Evolutionary conservation across 176 grass and related monocot genomes (phyloP), one percentile per base, ranked within the genome.

Genomic region (Rhynchospora pubera): DNA sequence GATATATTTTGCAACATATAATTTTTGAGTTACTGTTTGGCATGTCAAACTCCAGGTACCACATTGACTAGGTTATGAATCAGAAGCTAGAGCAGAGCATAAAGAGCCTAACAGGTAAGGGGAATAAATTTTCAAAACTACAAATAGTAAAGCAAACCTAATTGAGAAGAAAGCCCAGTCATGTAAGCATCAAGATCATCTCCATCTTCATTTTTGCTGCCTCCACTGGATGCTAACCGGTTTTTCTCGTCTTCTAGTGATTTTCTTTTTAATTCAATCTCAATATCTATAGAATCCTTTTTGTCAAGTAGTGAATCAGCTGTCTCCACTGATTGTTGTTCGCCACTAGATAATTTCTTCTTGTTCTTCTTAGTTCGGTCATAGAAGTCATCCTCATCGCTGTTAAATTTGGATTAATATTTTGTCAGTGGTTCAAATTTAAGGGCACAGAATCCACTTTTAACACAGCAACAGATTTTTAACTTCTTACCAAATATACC

Each of bases 111-210:
- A 50, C 12, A 48, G 24, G 24, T 23, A 56, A 30, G 8, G 5
- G 13, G 19, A n/a, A 23, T 39, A 61, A 26, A 28, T 2, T 16
- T 70, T 70, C 42, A 28, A 10, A 55, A 77, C 2, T 77, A 77
- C 13, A 51, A 74, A 13, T 3, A 26, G 70, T 45, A 19, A 74
- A 62, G 9, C 88, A 60, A 87, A 99, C 92, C 96, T 82, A 99
- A 87, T 68, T 99, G 96, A 87, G 92, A 99, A 85, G 96, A 99
- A 16, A 99, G 84, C 32, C 92, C 90, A 87, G 87, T 91, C 96
- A 99, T 99, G 83, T 91, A 99, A 87, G 89, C 79, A 88, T 99
- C 96, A 88, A 99, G 96, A 64, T 95, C 92, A 90, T 98, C 96
- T 79, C 76, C 89, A 78, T 34, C 57, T 81, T 93, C 87, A 24